Base-by-base conservation (phyloP, 129 eudicot species). In the Chrysanthemum makinoi region DNA sequence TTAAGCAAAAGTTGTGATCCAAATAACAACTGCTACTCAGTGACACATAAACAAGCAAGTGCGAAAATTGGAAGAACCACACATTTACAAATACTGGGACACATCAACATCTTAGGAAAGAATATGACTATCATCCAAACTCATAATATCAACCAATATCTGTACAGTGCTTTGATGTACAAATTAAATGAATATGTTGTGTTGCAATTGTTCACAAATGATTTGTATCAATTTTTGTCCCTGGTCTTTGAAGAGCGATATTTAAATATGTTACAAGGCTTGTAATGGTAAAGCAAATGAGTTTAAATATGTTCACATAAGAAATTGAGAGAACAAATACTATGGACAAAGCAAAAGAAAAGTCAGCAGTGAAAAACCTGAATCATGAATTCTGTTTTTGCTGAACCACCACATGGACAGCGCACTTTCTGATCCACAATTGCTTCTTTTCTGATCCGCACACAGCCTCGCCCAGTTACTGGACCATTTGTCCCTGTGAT, bases 341-440 rank as follows among this genome's bases (percentile, higher is more conserved):
- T 39, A 39, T 39, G 46, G 46, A 39, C 10, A 39, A 39, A 39
- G 46, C 48, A 52, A 20, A 58, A 55, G 67, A 2, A 52, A 35
- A 49, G 5, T 11, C 33, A 62, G 39, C 54, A 70, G 6, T 43
- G 22, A 58, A 9, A 62, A 61, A 80, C 88, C 85, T 84, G 80
- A 67, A 84, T 76, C 83, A 84, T 72, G 53, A 64, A 57, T 62
- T 79, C 82, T 50, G 72, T 51, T 67, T 78, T 56, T 35, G 49
- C 33, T 53, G 75, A 18, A 57, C 68, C 68, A 57, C 89, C 89
- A 33, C 89, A 84, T 24, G 89, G 89, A 72, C 89, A 84, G 28
- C 79, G 81, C 72, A 84, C 56, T 74, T 72, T 83, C 68, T 71
- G 71, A 68, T 76, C 81, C 63, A 66, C 58, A 56, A 22, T 53